These are phyloP conservation scores for Lumnitzera littorea DNA, from an alignment of 345 rosid species.

Conservation along the genomic window DNA sequence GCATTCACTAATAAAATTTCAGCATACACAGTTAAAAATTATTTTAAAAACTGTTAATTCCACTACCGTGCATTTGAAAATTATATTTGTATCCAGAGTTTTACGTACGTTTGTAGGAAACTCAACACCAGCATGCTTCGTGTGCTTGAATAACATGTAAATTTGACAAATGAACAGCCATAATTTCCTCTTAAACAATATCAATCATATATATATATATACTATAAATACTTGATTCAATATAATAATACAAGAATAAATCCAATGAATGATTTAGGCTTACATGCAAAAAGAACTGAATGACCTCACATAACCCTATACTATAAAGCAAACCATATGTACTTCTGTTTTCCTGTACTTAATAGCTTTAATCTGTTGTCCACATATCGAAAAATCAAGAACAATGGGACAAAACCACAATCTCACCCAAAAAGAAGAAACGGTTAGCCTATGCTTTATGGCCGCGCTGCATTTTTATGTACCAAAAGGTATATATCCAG, in stretches of 20 bases:
- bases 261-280: slow-evolving; percentile 49
- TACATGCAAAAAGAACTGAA: slow-evolving; percentile 22
- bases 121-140: no score
- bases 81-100: no score
- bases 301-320: slow-evolving; percentile 37
- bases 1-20: no score
- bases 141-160: no score
- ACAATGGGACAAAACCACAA: slow-evolving; percentile 22
- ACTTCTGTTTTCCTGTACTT: slow-evolving; percentile 1
- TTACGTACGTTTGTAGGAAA: no score
- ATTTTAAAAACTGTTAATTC: no score
- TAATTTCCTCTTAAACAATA: background rate
- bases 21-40: no score
- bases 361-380: slow-evolving; percentile 13
- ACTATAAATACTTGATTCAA: slow-evolving; percentile 18
- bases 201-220: background rate
- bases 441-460: slow-evolving; percentile 40
- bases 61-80: no score
- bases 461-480: slow-evolving; percentile 27
- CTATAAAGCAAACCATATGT: slow-evolving; percentile 22
- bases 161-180: background rate
- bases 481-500: slow-evolving; percentile 24
- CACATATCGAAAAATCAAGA: slow-evolving; percentile 12
- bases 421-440: slow-evolving; percentile 34
- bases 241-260: slow-evolving; percentile 48